Evolutionary conservation across 2,329 filamentous ascomycete genomes (phyloP).

Genomic region (Cercospora beticola): DNA sequence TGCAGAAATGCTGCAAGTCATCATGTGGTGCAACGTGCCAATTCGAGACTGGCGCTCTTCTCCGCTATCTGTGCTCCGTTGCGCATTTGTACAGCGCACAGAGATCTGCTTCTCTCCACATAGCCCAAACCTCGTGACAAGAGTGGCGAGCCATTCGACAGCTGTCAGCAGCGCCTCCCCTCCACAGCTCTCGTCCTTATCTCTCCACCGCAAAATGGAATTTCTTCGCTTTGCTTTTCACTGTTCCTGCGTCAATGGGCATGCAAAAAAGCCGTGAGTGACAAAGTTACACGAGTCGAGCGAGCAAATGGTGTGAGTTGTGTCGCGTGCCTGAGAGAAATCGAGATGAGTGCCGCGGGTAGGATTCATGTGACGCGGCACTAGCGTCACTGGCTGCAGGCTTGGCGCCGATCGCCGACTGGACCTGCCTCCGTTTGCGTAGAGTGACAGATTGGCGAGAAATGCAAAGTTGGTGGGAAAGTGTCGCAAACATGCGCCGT

Average conservation of each 20-base stretch:
- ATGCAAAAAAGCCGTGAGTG: neutral
- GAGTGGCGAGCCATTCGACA: neutral
- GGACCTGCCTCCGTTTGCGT: neutral
- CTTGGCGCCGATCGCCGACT: constrained; percentile 2
- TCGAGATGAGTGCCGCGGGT: neutral
- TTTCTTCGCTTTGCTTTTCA: neutral
- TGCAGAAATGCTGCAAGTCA: neutral
- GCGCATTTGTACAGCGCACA: neutral
- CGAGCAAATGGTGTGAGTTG: neutral
- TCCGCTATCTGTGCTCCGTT: neutral
- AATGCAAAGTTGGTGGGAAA: neutral
- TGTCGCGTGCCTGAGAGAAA: neutral
- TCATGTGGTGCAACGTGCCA: neutral
- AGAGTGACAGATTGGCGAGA: constrained; percentile 1
- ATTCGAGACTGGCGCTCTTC: neutral
- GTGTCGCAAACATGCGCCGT: neutral
- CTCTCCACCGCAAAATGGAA: neutral
- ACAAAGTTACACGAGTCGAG: neutral
- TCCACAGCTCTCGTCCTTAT: neutral
- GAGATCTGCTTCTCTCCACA: neutral
- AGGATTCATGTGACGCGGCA: constrained; percentile 4
- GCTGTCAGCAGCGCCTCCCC: neutral
- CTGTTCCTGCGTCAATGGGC: neutral
- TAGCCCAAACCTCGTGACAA: neutral
- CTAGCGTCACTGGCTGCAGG: neutral